Evolutionary conservation across 495 filamentous ascomycete genomes (phyloP).

Genomic region (Tuber borchii): DNA sequence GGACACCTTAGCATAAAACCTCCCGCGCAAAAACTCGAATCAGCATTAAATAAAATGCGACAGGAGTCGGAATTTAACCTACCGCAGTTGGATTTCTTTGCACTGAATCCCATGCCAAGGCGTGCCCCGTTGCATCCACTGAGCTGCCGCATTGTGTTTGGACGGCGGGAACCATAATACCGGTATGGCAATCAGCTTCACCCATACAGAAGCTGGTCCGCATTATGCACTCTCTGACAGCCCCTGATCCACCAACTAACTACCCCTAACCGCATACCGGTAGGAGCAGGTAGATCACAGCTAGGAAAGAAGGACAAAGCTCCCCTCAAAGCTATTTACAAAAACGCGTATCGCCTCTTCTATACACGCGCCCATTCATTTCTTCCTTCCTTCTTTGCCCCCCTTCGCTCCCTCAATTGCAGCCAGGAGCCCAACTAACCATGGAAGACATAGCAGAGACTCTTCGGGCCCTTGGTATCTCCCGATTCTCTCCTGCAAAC

Average conservation of each 20-base stretch:
- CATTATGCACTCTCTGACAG: background rate
- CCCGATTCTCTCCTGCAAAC: background rate
- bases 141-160: no score
- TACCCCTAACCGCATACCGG: background rate
- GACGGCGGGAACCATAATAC: no score
- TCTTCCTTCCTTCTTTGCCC: background rate
- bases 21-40: no score
- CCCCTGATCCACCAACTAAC: background rate
- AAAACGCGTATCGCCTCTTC: background rate
- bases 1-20: no score
- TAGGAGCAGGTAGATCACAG: background rate
- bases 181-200: background rate
- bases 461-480: slow-evolving; percentile 16
- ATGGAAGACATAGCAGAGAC: slow-evolving; percentile 27
- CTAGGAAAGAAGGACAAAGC: background rate
- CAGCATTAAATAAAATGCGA: no score
- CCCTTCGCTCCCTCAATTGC: background rate
- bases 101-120: no score
- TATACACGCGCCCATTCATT: background rate
- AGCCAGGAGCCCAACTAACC: background rate
- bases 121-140: background rate
- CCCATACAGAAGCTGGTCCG: background rate
- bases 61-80: no score
- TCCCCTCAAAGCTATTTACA: background rate
- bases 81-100: no score